Conservation (phyloP, 2,329 filamentous ascomycete genomes). For the Leptoxyphium fumago region DNA sequence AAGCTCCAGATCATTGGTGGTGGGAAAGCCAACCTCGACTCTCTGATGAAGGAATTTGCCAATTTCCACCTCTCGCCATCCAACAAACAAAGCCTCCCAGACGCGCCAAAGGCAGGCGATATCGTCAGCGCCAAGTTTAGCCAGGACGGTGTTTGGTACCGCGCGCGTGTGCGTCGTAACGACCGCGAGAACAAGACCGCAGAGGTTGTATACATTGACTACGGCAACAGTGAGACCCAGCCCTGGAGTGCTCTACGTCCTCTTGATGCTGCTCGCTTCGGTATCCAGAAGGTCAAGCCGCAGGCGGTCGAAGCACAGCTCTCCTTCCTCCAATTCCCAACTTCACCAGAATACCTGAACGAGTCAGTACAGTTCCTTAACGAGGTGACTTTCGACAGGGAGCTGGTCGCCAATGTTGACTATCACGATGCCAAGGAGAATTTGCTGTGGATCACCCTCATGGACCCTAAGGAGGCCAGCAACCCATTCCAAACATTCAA, state of each 20-base stretch:
- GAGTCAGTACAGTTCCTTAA: slow-evolving; percentile 66
- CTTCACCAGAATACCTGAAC: slow-evolving; percentile 62
- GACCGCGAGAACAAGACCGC: slow-evolving; percentile 79
- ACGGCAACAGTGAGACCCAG: slow-evolving; percentile 82
- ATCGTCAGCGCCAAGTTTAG: slow-evolving; percentile 84
- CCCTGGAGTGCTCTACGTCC: slow-evolving; percentile 73
- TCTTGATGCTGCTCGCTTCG: slow-evolving; percentile 68
- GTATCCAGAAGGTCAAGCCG: slow-evolving; percentile 62
- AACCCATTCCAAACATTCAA: slow-evolving; percentile 50
- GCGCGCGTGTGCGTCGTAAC: slow-evolving; percentile 77
- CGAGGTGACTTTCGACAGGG: slow-evolving; percentile 53
- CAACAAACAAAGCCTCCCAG: slow-evolving; percentile 59
- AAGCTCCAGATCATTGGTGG: slow-evolving; percentile 86
- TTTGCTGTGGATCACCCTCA: slow-evolving; percentile 66
- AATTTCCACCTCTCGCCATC: slow-evolving; percentile 76
- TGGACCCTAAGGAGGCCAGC: slow-evolving; percentile 53
- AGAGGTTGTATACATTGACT: slow-evolving; percentile 90
- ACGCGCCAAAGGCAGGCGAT: slow-evolving; percentile 78
- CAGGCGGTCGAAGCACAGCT: slow-evolving; percentile 80
- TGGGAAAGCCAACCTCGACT: slow-evolving; percentile 70
- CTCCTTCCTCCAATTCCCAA: slow-evolving; percentile 79
- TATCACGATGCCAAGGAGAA: slow-evolving; percentile 65
- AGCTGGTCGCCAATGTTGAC: slow-evolving; percentile 84
- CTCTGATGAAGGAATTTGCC: slow-evolving; percentile 81
- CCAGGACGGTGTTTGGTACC: slow-evolving; percentile 86